A percentile compares a stretch with the other conserved stretches of the same genome.
phyloP scores from a whole-genome alignment of 352 stramenopile genomes.

The Phytophthora chlamydospora region DNA sequence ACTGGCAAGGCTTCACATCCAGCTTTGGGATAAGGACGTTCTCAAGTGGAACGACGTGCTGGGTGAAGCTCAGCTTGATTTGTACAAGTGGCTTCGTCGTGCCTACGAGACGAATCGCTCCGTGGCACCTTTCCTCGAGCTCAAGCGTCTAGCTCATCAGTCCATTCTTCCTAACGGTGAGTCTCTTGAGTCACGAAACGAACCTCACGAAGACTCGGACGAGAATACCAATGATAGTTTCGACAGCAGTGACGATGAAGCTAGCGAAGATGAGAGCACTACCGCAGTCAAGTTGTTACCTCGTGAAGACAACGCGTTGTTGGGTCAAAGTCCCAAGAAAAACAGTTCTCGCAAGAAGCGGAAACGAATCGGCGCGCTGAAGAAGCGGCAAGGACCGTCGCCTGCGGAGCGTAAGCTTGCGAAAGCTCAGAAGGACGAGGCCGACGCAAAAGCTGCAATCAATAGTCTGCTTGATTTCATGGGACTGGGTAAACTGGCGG shows the following conservation, averaged over 20 bases:
- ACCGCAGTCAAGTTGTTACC: constrained; percentile 3
- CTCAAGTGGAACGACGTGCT: constrained; percentile 93
- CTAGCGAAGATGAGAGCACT: constrained; percentile 23
- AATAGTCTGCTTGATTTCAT: constrained; percentile 76
- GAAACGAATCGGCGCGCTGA: neutral
- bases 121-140: constrained; percentile 68
- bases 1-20: constrained; percentile 88
- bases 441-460: constrained; percentile 60
- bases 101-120: constrained; percentile 65
- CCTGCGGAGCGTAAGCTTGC: constrained; percentile 21
- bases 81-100: constrained; percentile 84
- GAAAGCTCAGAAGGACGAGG: constrained; percentile 55
- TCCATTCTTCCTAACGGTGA: neutral
- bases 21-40: constrained; percentile 94
- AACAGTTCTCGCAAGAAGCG: constrained; percentile 7
- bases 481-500: constrained; percentile 71
- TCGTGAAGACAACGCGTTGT: constrained; percentile 47
- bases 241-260: constrained; percentile 19
- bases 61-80: constrained; percentile 81
- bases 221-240: neutral
- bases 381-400: constrained; percentile 21
- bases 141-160: constrained; percentile 43
- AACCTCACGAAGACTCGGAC: neutral
- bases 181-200: neutral
- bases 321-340: constrained; percentile 21